These are phyloP conservation scores for Cryptococcus wingfieldii DNA, from an alignment of 1,284 basidiomycete species.

Conservation along the genomic window DNA sequence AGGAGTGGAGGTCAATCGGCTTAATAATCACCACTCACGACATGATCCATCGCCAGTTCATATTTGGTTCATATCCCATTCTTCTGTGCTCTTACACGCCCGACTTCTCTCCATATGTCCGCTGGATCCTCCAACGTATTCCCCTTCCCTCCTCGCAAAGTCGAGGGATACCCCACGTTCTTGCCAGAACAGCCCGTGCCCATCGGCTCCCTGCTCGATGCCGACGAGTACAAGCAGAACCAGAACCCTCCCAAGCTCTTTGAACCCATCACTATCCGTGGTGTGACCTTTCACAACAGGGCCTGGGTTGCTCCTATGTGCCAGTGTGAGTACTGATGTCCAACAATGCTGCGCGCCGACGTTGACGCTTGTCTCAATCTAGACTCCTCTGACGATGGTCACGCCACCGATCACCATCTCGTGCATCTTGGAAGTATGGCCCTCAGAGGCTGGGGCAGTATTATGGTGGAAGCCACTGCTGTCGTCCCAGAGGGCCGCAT, in stretches of 20 bases:
- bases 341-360: not conserved
- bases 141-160: slow-evolving; percentile 13
- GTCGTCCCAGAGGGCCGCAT: slow-evolving; percentile 72
- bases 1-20: too few species aligned
- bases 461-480: slow-evolving; percentile 65
- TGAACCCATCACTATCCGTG: slow-evolving; percentile 61
- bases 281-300: slow-evolving; percentile 64
- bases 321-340: slow-evolving; percentile 42
- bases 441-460: slow-evolving; percentile 55
- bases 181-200: slow-evolving; percentile 59
- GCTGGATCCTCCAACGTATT: slow-evolving; percentile 1
- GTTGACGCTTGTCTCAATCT: not conserved
- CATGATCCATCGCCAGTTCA: too few species aligned
- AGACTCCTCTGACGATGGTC: slow-evolving; percentile 67
- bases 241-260: slow-evolving; percentile 60
- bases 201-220: slow-evolving; percentile 53
- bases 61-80: too few species aligned
- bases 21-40: too few species aligned
- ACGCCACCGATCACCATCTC: slow-evolving; percentile 72
- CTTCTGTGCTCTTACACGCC: too few species aligned
- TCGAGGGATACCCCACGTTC: slow-evolving; percentile 27
- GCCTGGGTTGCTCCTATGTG: slow-evolving; percentile 63
- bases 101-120: too few species aligned
- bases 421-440: slow-evolving; percentile 62
- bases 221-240: slow-evolving; percentile 38